Percentiles rank a stretch among this genome's conserved stretches.
Evolutionary conservation across 2,329 filamentous ascomycete species (phyloP).

Genomic region (Niveomyces coronatus): DNA sequence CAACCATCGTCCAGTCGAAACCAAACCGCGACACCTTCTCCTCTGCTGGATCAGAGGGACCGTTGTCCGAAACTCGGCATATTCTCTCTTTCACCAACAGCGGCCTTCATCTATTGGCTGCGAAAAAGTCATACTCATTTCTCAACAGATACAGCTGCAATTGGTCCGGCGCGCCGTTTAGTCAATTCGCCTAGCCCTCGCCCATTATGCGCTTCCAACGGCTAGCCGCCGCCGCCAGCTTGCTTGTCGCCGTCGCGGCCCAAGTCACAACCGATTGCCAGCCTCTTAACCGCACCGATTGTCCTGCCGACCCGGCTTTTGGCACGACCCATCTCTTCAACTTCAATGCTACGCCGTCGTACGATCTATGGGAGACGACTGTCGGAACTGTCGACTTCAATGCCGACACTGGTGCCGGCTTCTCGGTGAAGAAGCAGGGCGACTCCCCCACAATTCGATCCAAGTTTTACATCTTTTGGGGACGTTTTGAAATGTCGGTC

Average conservation of each 20-base stretch:
- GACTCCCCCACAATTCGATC: slow-evolving; percentile 72
- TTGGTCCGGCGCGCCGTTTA: too few species aligned
- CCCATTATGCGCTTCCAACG: slow-evolving; percentile 18
- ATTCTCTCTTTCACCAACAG: background rate
- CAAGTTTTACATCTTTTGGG: slow-evolving; percentile 80
- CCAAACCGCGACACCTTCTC: background rate
- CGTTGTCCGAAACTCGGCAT: background rate
- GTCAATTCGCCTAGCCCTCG: too few species aligned
- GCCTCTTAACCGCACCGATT: slow-evolving; percentile 56
- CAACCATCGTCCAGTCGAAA: background rate
- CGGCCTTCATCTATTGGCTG: background rate
- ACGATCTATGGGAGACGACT: slow-evolving; percentile 57
- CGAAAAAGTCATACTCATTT: too few species aligned
- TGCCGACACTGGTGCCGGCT: slow-evolving; percentile 52
- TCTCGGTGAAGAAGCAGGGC: slow-evolving; percentile 58
- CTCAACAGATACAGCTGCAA: too few species aligned
- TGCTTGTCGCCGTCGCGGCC: slow-evolving; percentile 42
- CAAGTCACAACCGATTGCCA: slow-evolving; percentile 75
- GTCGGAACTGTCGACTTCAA: slow-evolving; percentile 55
- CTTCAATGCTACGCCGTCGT: slow-evolving; percentile 52
- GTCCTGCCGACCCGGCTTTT: slow-evolving; percentile 62
- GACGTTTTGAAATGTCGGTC: slow-evolving; percentile 66
- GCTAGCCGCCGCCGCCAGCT: slow-evolving; percentile 24
- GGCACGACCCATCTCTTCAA: slow-evolving; percentile 50
- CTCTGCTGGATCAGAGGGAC: slow-evolving; percentile 10